Evolutionary conservation across 306 rosid species (phyloP).

Genomic region (Lablab purpureus): DNA sequence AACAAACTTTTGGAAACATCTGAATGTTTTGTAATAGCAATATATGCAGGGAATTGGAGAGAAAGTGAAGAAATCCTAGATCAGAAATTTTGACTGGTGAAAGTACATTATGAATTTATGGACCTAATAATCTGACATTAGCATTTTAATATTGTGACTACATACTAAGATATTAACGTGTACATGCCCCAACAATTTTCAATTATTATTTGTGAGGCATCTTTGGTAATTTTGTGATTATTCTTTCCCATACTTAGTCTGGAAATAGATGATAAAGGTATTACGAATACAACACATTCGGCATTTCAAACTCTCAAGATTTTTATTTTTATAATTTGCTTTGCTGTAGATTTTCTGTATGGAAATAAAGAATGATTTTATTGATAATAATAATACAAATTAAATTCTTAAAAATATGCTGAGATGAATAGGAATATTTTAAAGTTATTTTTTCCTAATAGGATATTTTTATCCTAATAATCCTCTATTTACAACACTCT

Average conservation of each 20-base stretch:
- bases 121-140: neutral
- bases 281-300: neutral
- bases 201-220: constrained; percentile 1
- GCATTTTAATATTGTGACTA: neutral
- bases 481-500: too few species aligned
- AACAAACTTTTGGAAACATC: neutral
- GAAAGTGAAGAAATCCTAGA: neutral
- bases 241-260: neutral
- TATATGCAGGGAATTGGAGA: neutral
- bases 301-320: neutral
- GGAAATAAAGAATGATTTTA: too few species aligned
- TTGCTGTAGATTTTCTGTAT: neutral
- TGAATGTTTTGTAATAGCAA: neutral
- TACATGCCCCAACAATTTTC: constrained; percentile 14
- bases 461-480: too few species aligned
- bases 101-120: neutral
- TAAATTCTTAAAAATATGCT: too few species aligned
- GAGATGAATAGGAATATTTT: too few species aligned
- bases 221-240: neutral
- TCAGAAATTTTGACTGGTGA: constrained; percentile 22
- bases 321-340: neutral
- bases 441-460: too few species aligned
- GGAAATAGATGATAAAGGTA: neutral
- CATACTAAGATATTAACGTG: neutral
- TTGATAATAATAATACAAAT: too few species aligned